Evolutionary conservation across 176 grass and related monocot genomes (phyloP).

Genomic region (Eremochloa ophiuroides): DNA sequence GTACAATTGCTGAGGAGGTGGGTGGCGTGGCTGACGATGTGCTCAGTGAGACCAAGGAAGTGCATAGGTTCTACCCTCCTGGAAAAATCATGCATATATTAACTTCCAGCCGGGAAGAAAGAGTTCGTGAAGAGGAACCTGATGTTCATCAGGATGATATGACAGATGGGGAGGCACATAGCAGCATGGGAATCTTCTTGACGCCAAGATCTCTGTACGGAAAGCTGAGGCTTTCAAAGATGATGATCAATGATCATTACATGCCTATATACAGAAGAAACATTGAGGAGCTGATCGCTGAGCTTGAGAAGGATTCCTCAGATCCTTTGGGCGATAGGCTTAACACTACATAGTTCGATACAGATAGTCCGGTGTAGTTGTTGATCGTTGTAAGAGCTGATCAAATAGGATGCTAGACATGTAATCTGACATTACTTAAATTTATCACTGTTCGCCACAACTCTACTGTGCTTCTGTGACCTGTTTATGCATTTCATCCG

Average conservation of each 20-base stretch:
- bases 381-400: conserved; percentile 42
- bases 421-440: conserved; percentile 16
- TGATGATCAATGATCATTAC: conserved; percentile 97
- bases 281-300: conserved; percentile 61
- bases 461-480: neutral
- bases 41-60: conserved; percentile 60
- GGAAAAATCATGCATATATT: conserved; percentile 97
- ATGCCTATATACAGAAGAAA: conserved; percentile 95
- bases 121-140: conserved; percentile 19
- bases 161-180: neutral
- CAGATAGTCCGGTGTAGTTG: conserved; percentile 22
- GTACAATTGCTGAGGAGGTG: conserved; percentile 40
- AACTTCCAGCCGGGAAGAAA: conserved; percentile 36
- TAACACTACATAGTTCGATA: conserved; percentile 3
- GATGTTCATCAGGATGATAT: conserved; percentile 19
- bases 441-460: neutral
- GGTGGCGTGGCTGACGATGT: conserved; percentile 25
- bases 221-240: conserved; percentile 83
- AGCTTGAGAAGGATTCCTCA: conserved; percentile 50
- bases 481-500: too few species aligned
- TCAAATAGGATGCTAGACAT: conserved; percentile 24
- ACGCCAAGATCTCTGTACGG: conserved; percentile 82
- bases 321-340: neutral
- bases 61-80: conserved; percentile 90
- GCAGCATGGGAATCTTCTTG: conserved; percentile 69